Base-by-base conservation (phyloP, 805 yeast genomes). In the Kodamaea fukazawae region DNA sequence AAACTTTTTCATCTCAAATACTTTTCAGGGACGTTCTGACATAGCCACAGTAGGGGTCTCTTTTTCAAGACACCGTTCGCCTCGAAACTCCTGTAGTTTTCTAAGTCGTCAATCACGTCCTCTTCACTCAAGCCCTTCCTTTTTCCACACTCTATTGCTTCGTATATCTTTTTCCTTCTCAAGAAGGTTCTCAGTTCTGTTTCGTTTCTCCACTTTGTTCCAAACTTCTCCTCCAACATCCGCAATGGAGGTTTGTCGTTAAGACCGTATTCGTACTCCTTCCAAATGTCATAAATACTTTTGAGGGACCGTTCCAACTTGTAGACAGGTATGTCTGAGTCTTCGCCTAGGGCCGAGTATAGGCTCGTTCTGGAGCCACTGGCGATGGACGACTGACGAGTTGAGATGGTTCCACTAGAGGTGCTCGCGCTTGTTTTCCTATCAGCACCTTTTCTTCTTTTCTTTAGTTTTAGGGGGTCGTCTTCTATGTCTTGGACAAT, bases 121-220 rank as follows among this genome's bases (percentile, higher is more conserved):
- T 67, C 67, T 30, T 73, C 60, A 11, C 66, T 47, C 45, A 61
- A 70, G 0, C 81, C 80, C 47, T 67, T 65, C 3, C 51, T 47
- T 36, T 67, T 48, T 1, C 81, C 83, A 7, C 48, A 60, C 49
- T 77, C 81, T 37, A 78, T 75, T 4, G 81, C 81, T 44, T 67
- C 71, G 55, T 76, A 78, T 16, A 78, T 65, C 25, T 72, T 73
- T 50, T 73, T 75, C 29, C 83, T 60, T 45, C 83, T 54, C 34
- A 74, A 65, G 50, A 73, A 78, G 32, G 79, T 71, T 45, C 78
- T 71, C 39, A 72, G 70, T 22, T 74, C 74, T 0, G 81, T 79
- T 35, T 64, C 79, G 36, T 75, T 61, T 53, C 83, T 65, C 83
- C 83, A 78, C 26, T 72, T 70, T 1, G 79, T 69, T 37, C 71